Evolutionary conservation across 768 basidiomycete species (phyloP).

Genomic region (Pleurotus platypus): DNA sequence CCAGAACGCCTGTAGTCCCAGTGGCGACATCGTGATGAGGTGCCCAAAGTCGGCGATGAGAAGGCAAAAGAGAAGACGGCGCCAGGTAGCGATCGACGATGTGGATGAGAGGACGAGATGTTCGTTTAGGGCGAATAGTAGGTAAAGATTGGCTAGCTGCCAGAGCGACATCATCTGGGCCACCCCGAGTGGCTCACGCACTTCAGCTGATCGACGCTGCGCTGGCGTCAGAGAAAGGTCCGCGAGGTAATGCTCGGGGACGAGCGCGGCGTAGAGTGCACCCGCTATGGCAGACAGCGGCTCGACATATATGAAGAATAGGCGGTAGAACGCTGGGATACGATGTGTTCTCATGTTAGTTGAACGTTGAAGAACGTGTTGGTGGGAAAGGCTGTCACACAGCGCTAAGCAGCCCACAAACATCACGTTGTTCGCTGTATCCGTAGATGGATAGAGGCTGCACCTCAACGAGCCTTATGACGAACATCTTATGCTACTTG

Average conservation of each 20-base stretch:
- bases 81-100: conserved; percentile 35
- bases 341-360: too few species aligned
- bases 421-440: too few species aligned
- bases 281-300: conserved; percentile 48
- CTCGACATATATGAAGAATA: conserved; percentile 51
- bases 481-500: too few species aligned
- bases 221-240: conserved; percentile 23
- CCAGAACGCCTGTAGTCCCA: conserved; percentile 39
- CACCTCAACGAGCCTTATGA: too few species aligned
- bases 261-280: conserved; percentile 41
- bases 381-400: too few species aligned
- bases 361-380: too few species aligned
- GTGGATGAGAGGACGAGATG: conserved; percentile 45
- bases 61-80: conserved; percentile 36
- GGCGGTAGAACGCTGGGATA: conserved; percentile 22
- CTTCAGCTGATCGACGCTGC: not conserved
- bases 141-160: conserved; percentile 48
- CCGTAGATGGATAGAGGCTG: too few species aligned
- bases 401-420: too few species aligned
- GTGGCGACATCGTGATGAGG: conserved; percentile 39
- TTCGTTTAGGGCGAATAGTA: conserved; percentile 49
- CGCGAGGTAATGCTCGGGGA: conserved; percentile 33
- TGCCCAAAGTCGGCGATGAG: conserved; percentile 44
- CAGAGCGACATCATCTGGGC: conserved; percentile 37
- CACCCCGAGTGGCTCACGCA: not conserved